phyloP scores from a whole-genome alignment of 805 yeast species.

The Deakozyma indianensis region DNA sequence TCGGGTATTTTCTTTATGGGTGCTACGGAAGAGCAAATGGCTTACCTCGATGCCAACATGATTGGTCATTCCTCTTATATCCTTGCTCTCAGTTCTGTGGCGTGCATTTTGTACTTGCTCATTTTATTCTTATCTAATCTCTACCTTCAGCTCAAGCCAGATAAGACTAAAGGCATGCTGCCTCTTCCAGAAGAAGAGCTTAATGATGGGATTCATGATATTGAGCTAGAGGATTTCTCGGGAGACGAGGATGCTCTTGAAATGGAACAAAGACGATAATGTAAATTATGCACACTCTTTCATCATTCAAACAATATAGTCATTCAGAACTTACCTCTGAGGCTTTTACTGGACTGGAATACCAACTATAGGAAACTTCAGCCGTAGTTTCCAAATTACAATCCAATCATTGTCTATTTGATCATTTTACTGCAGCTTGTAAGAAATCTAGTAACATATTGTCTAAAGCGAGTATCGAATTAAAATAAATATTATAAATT shows the following conservation, averaged over 20 bases:
- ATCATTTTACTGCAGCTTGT: no score
- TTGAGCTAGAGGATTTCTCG: slow-evolving; percentile 14
- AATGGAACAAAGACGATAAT: background rate
- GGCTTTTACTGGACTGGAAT: no score
- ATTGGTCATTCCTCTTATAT: slow-evolving; percentile 81
- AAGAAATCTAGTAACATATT: no score
- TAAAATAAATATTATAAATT: no score
- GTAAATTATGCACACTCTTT: no score
- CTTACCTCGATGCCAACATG: slow-evolving; percentile 52
- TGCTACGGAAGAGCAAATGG: slow-evolving; percentile 81
- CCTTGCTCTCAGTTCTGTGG: slow-evolving; percentile 54
- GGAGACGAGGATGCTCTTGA: slow-evolving; percentile 9
- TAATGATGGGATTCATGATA: slow-evolving; percentile 6
- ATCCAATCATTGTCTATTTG: no score
- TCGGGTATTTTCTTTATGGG: slow-evolving; percentile 80
- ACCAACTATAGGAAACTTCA: background rate
- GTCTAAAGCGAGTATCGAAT: no score
- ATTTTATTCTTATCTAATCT: slow-evolving; percentile 42
- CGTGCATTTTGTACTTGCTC: slow-evolving; percentile 59
- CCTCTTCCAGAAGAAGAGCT: slow-evolving; percentile 13
- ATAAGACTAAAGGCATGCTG: slow-evolving; percentile 13
- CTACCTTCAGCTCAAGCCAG: slow-evolving; percentile 30
- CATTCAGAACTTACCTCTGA: no score
- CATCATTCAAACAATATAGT: no score
- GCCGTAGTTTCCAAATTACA: background rate